phyloP scores from a whole-genome alignment of 768 basidiomycete genomes.

The Rhodocollybia butyracea region DNA sequence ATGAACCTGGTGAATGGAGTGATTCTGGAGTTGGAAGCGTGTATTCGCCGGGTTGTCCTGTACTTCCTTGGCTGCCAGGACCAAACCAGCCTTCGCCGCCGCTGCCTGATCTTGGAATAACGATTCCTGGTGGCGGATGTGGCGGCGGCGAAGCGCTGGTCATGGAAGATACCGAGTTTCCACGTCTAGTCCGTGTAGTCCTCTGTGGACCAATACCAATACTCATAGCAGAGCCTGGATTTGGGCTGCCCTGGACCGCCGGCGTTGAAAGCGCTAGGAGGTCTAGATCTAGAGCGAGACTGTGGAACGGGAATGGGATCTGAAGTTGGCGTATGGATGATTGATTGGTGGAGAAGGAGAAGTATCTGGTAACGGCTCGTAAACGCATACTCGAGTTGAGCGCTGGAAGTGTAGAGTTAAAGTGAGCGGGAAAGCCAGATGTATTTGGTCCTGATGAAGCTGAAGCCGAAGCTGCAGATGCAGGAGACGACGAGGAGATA shows the following conservation, averaged over 20 bases:
- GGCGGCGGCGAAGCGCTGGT: slow-evolving; percentile 35
- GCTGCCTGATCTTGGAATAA: slow-evolving; percentile 46
- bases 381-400: slow-evolving; percentile 51
- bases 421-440: slow-evolving; percentile 32
- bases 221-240: slow-evolving; percentile 7
- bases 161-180: slow-evolving; percentile 47
- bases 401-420: slow-evolving; percentile 49
- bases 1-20: slow-evolving; percentile 22
- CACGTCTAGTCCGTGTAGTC: slow-evolving; percentile 52
- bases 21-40: slow-evolving; percentile 43
- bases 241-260: slow-evolving; percentile 9
- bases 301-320: slow-evolving; percentile 35
- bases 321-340: slow-evolving; percentile 39
- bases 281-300: slow-evolving; percentile 11
- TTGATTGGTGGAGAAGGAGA: neutral
- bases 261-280: slow-evolving; percentile 7
- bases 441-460: slow-evolving; percentile 9
- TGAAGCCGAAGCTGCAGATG: slow-evolving; percentile 7
- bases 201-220: slow-evolving; percentile 48
- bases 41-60: slow-evolving; percentile 28
- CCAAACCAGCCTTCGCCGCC: neutral
- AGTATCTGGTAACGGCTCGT: slow-evolving; percentile 40
- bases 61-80: slow-evolving; percentile 1
- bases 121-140: slow-evolving; percentile 45
- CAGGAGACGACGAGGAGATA: slow-evolving; percentile 26